Percentiles rank a stretch among this genome's conserved stretches.
Conservation (phyloP, 1,139 yeast species). For the Pichia sp. region DNA sequence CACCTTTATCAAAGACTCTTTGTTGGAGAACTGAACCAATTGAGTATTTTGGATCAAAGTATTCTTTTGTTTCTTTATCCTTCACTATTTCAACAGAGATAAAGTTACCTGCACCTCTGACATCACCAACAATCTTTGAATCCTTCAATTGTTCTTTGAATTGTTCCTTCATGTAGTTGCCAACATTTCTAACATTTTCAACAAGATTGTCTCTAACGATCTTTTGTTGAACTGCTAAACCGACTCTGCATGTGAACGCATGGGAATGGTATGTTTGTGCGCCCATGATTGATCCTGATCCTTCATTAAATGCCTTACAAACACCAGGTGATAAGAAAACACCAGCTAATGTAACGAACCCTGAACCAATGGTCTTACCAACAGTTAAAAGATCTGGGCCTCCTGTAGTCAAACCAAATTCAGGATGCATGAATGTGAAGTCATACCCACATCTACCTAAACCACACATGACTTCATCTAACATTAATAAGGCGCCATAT, state of each 20-base stretch:
- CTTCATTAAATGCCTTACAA: slow-evolving; percentile 42
- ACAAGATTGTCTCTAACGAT: slow-evolving; percentile 44
- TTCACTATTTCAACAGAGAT: slow-evolving; percentile 58
- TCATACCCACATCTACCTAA: slow-evolving; percentile 51
- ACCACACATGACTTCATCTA: slow-evolving; percentile 70
- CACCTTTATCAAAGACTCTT: slow-evolving; percentile 42
- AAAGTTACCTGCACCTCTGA: slow-evolving; percentile 63
- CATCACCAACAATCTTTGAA: slow-evolving; percentile 49
- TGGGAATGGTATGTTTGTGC: slow-evolving; percentile 65
- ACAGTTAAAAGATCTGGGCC: slow-evolving; percentile 63
- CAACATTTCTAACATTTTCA: slow-evolving; percentile 48
- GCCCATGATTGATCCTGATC: slow-evolving; percentile 46
- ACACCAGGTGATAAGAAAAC: slow-evolving; percentile 54
- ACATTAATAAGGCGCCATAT: slow-evolving; percentile 54
- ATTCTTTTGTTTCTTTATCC: slow-evolving; percentile 47
- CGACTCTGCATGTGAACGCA: slow-evolving; percentile 57
- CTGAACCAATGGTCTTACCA: slow-evolving; percentile 66
- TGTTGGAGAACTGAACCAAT: slow-evolving; percentile 38
- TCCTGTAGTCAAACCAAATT: slow-evolving; percentile 34
- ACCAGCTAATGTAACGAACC: slow-evolving; percentile 62
- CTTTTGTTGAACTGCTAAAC: slow-evolving; percentile 56
- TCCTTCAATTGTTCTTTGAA: slow-evolving; percentile 36
- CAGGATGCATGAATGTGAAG: slow-evolving; percentile 30
- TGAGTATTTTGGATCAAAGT: slow-evolving; percentile 37
- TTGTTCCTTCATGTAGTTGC: slow-evolving; percentile 46